A percentile compares a stretch with the other conserved stretches of the same genome.
phyloP scores from a whole-genome alignment of 164 flowering plant species.

The Liquidambar formosana region DNA sequence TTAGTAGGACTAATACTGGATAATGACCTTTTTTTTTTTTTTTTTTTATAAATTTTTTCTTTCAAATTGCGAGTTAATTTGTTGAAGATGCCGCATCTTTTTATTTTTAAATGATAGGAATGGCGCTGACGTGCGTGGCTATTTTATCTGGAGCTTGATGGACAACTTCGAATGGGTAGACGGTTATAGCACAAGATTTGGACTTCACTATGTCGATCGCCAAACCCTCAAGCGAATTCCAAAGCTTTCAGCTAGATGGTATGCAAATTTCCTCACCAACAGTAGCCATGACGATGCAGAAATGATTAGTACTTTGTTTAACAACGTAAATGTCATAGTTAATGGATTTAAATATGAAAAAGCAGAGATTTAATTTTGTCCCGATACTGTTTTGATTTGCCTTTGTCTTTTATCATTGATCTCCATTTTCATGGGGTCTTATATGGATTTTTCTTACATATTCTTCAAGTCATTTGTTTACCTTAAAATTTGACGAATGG shows the following conservation, averaged over 20 bases:
- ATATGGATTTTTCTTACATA: too few species aligned
- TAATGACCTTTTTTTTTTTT: too few species aligned
- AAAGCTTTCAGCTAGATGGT: conserved; percentile 61
- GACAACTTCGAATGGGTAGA: conserved; percentile 58
- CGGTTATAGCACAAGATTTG: conserved; percentile 50
- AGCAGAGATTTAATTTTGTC: not conserved
- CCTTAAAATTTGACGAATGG: too few species aligned
- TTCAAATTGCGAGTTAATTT: too few species aligned
- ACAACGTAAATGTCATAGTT: not conserved
- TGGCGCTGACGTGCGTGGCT: conserved; percentile 67
- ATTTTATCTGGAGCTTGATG: conserved; percentile 61
- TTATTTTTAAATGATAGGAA: conserved; percentile 19
- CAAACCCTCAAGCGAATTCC: conserved; percentile 45
- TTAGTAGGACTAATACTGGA: too few species aligned
- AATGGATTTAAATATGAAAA: not conserved
- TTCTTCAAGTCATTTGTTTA: too few species aligned
- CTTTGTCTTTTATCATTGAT: too few species aligned
- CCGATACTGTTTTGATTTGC: too few species aligned
- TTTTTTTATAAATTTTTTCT: too few species aligned
- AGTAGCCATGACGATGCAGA: not conserved
- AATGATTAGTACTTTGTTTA: not conserved
- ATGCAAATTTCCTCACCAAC: conserved; percentile 32
- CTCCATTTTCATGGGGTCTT: too few species aligned
- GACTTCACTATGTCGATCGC: conserved; percentile 50
- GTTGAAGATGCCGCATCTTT: not conserved